These are phyloP conservation scores for Malus sylvestris DNA, from an alignment of 306 rosid species.

Conservation along the genomic window DNA sequence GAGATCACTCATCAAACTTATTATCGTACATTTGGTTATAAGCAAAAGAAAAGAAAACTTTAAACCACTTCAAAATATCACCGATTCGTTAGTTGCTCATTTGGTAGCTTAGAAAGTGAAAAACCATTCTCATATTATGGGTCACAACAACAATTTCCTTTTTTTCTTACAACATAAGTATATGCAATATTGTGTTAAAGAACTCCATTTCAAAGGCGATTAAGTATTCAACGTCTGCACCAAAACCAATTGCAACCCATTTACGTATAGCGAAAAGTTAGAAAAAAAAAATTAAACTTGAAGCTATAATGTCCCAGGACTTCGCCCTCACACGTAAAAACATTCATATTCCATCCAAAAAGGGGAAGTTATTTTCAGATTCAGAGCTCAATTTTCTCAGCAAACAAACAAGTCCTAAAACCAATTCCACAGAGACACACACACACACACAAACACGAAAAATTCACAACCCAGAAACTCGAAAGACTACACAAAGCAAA, in stretches of 20 bases:
- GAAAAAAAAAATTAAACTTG: not conserved
- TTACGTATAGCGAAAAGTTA: not conserved
- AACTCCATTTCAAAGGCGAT: not conserved
- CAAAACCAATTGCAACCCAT: not conserved
- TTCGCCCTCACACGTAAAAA: not conserved
- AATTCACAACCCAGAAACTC: not conserved
- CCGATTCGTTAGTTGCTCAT: not conserved
- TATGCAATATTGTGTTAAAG: not conserved
- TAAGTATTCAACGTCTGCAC: not conserved
- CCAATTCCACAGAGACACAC: not conserved
- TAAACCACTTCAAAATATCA: not conserved
- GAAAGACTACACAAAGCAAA: not conserved
- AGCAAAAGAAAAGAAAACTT: not conserved
- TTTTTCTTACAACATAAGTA: not conserved
- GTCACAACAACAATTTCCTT: not conserved
- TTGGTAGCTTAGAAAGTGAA: not conserved
- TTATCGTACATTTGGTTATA: not conserved
- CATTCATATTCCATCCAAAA: not conserved
- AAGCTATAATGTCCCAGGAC: not conserved
- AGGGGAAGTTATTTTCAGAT: not conserved
- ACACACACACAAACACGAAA: not conserved
- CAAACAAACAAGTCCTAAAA: not conserved
- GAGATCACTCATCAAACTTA: not conserved
- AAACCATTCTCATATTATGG: not conserved
- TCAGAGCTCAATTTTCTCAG: not conserved